Evolutionary conservation across 768 basidiomycete species (phyloP), one percentile per base, ranked within the genome.

Genomic region (Tulasnella sp.): DNA sequence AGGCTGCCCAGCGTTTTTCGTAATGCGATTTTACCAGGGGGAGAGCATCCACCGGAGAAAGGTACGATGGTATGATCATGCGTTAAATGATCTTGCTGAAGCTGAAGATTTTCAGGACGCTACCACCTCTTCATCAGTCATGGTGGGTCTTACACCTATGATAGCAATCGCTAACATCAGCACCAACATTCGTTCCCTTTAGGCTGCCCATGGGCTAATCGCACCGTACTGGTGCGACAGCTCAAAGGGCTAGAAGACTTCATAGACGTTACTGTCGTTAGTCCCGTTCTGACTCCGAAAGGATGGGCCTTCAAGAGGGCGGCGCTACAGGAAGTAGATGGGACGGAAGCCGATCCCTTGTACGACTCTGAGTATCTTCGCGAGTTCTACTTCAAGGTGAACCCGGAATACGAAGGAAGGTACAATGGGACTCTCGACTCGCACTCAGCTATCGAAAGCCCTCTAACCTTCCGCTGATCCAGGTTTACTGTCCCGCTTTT

Each of bases 171-270:
- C n/a, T n/a, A 38, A 38, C 34, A 5, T 38, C 34, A 15, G 34
- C 34, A 7, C 5, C 34, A 38, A 15, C 34, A 7, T 38, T 38
- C 15, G 15, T 38, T 38, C 34, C 7, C 5, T 38, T 15, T 38
- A 38, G 34, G 34, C 2, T 97, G 92, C 66, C 92, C 94, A 8
- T 98, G 93, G 94, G 94, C 94, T 0, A 90, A 91, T 24, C 79
- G 94, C 64, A 80, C 92, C 3, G 74, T 96, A 62, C 96, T 98
- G 65, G 76, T 85, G 2, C 79, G 93, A 64, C 83, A 91, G 71
- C 78, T 98, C 65, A 99, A 99, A 70, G 92, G 93, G 1, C 76
- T 99, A 22, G 87, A 98, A 63, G 77, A 84, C 24, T 73, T 88
- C 62, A 80, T 99, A 60, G 74, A 92, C 89, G 78, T 93, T 53